phyloP scores from a whole-genome alignment of 805 yeast species.

The Komagataella populi region DNA sequence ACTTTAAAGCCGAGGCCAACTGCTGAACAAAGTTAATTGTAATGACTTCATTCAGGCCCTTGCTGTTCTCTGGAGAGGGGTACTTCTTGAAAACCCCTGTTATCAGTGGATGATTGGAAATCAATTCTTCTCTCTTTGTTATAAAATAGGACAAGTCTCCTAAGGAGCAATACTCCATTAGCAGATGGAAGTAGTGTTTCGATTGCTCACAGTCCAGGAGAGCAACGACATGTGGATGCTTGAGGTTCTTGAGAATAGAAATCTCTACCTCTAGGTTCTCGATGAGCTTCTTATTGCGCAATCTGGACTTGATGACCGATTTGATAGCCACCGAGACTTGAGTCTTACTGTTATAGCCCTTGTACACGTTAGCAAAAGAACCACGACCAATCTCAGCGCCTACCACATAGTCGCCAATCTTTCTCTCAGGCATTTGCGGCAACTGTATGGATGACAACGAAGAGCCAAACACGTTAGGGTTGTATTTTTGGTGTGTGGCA shows the following conservation, averaged over 20 bases:
- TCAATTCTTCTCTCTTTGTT: constrained; percentile 57
- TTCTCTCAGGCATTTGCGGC: constrained; percentile 1
- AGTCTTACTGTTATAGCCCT: constrained; percentile 39
- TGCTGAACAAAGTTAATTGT: constrained; percentile 82
- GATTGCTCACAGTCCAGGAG: constrained; percentile 76
- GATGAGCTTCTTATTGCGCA: constrained; percentile 73
- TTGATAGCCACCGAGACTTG: constrained; percentile 73
- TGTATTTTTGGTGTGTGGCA: neutral
- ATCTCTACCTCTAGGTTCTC: constrained; percentile 92
- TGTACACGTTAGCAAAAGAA: constrained; percentile 90
- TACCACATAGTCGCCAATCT: constrained; percentile 37
- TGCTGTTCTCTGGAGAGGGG: constrained; percentile 65
- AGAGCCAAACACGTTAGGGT: neutral
- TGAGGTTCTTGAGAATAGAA: constrained; percentile 71
- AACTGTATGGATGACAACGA: neutral
- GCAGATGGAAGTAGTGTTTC: constrained; percentile 60
- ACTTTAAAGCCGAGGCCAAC: constrained; percentile 70
- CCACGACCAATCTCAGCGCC: constrained; percentile 90
- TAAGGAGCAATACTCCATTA: constrained; percentile 93
- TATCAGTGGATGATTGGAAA: constrained; percentile 64
- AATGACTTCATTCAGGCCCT: constrained; percentile 68
- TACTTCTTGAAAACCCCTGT: constrained; percentile 64
- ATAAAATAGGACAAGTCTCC: constrained; percentile 90
- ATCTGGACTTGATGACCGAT: constrained; percentile 69
- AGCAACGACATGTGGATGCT: constrained; percentile 88